Conservation (phyloP, 108 stramenopile species). For the Skeletonema marinoi region DNA sequence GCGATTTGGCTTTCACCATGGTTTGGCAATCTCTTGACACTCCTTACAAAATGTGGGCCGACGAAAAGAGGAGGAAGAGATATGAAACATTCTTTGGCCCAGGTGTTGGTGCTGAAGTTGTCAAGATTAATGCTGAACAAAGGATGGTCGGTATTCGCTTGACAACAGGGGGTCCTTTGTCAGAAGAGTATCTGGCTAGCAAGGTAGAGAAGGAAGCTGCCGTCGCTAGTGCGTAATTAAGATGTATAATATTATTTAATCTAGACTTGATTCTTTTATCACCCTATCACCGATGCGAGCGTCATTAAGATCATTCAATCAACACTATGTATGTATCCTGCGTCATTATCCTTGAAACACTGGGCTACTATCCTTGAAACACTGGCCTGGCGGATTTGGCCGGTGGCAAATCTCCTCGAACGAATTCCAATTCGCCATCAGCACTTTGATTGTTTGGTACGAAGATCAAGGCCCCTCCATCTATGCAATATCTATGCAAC, state of each 20-base stretch:
- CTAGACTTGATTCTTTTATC: background rate
- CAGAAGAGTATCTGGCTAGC: slow-evolving; percentile 40
- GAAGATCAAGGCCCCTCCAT: slow-evolving; percentile 74
- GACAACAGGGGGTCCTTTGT: slow-evolving; percentile 67
- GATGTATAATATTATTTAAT: slow-evolving; percentile 3
- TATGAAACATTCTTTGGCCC: slow-evolving; percentile 97
- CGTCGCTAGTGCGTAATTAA: slow-evolving; percentile 6
- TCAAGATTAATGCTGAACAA: slow-evolving; percentile 93
- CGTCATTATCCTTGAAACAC: slow-evolving; percentile 14
- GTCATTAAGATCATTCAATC: background rate
- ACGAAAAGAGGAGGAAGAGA: slow-evolving; percentile 87
- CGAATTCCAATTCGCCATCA: slow-evolving; percentile 21
- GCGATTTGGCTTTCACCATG: slow-evolving; percentile 90
- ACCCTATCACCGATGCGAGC: no score
- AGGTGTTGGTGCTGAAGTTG: slow-evolving; percentile 86
- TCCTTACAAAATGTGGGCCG: slow-evolving; percentile 97
- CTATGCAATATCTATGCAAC: slow-evolving; percentile 62
- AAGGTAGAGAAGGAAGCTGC: slow-evolving; percentile 16
- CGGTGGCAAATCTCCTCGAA: slow-evolving; percentile 55
- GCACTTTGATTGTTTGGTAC: slow-evolving; percentile 34
- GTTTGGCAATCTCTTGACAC: slow-evolving; percentile 93
- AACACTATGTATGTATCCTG: background rate
- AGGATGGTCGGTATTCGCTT: slow-evolving; percentile 91
- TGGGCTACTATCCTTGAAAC: no score
- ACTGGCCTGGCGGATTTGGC: slow-evolving; percentile 1